Percentiles rank a stretch among this genome's conserved stretches.
phyloP scores from a whole-genome alignment of 805 yeast genomes.

The Hanseniaspora valbyensis region DNA sequence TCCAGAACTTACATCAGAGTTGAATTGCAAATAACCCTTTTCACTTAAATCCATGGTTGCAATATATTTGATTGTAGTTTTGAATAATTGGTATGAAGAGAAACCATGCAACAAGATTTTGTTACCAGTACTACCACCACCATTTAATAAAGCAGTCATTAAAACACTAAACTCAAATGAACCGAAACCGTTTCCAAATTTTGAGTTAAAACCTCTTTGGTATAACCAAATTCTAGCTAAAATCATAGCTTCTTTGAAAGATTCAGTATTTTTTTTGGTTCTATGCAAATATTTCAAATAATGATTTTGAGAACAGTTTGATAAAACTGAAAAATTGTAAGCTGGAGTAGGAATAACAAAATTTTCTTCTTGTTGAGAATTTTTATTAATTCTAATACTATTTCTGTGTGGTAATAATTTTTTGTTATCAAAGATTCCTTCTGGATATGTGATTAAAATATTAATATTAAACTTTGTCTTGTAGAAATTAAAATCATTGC shows the following conservation, averaged over 20 bases:
- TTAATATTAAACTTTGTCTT: constrained; percentile 64
- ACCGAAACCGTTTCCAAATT: constrained; percentile 59
- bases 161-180: constrained; percentile 77
- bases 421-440: constrained; percentile 57
- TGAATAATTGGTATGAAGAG: constrained; percentile 86
- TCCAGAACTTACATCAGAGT: constrained; percentile 29
- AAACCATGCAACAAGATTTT: constrained; percentile 75
- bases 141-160: constrained; percentile 70
- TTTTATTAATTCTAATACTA: constrained; percentile 60
- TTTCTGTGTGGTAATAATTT: constrained; percentile 73
- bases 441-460: constrained; percentile 61
- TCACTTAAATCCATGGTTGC: constrained; percentile 65
- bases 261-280: constrained; percentile 61
- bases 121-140: constrained; percentile 69
- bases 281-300: constrained; percentile 68
- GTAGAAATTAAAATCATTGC: constrained; percentile 43
- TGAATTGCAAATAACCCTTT: constrained; percentile 57
- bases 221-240: constrained; percentile 82
- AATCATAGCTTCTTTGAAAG: constrained; percentile 76
- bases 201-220: constrained; percentile 69
- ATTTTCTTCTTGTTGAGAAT: constrained; percentile 18
- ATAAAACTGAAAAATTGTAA: constrained; percentile 70
- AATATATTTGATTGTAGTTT: constrained; percentile 70
- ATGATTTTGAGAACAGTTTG: constrained; percentile 57
- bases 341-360: constrained; percentile 64